These are phyloP conservation scores for Diaporthe ampelina DNA, from an alignment of 2,329 filamentous ascomycete species.

Conservation along the genomic window DNA sequence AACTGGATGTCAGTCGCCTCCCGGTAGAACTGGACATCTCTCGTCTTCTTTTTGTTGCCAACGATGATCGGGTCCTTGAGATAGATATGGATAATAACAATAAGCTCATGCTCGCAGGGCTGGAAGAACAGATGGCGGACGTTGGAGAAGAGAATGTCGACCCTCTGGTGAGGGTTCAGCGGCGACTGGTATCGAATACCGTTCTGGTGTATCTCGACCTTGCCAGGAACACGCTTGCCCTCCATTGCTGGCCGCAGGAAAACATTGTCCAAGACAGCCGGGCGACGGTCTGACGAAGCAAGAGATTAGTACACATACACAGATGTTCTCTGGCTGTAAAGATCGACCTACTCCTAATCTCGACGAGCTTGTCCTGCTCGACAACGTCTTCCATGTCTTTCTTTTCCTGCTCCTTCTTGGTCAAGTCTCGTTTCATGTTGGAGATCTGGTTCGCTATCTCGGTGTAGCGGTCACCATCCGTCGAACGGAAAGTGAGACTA, in stretches of 20 bases:
- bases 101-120: slow-evolving; percentile 94
- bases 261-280: slow-evolving; percentile 90
- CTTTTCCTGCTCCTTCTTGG: slow-evolving; percentile 96
- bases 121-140: slow-evolving; percentile 99
- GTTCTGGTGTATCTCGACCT: slow-evolving; percentile 98
- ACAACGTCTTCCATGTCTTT: slow-evolving; percentile 99
- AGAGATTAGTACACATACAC: slow-evolving; percentile 54
- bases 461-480: slow-evolving; percentile 88
- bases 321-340: slow-evolving; percentile 6
- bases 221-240: slow-evolving; percentile 95
- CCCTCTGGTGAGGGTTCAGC: slow-evolving; percentile 82
- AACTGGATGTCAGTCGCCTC: slow-evolving; percentile 99
- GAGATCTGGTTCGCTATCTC: slow-evolving; percentile 94
- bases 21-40: slow-evolving; percentile 97
- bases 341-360: slow-evolving; percentile 83
- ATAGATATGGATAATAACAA: slow-evolving; percentile 98
- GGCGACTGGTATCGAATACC: slow-evolving; percentile 95
- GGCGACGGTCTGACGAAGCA: slow-evolving; percentile 80
- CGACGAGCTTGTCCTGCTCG: slow-evolving; percentile 96
- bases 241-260: slow-evolving; percentile 96
- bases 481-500: slow-evolving; percentile 94
- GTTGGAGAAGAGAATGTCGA: slow-evolving; percentile 97
- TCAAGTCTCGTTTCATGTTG: slow-evolving; percentile 93
- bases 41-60: slow-evolving; percentile 97
- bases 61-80: slow-evolving; percentile 98